Evolutionary conservation across 495 filamentous ascomycete species (phyloP).

Genomic region (Cercophora scortea): DNA sequence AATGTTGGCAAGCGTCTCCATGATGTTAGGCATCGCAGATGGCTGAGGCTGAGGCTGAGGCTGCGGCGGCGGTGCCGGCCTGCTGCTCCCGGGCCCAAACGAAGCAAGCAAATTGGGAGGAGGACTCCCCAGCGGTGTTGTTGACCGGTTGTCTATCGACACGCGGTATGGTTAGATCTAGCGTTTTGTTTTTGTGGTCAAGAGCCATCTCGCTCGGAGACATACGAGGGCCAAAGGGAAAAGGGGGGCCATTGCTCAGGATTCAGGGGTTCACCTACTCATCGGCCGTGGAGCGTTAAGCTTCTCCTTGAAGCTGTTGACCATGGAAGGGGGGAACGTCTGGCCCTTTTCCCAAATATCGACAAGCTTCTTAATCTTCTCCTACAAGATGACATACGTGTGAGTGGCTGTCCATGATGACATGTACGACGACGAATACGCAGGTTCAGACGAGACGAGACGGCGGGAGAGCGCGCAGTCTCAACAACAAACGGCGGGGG

Average conservation of each 20-base stretch:
- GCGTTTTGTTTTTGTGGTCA: no score
- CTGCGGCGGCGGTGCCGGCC: constrained; percentile 1
- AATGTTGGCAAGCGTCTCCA: constrained; percentile 79
- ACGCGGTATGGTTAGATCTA: constrained; percentile 27
- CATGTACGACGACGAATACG: not conserved
- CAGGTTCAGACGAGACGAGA: not conserved
- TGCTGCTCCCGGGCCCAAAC: constrained; percentile 14
- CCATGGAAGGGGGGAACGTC: constrained; percentile 79
- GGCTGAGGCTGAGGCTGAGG: constrained; percentile 13
- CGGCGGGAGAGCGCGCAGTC: no score
- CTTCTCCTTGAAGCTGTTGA: constrained; percentile 80
- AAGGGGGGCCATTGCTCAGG: not conserved
- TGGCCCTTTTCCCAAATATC: constrained; percentile 96
- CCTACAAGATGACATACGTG: constrained; percentile 51
- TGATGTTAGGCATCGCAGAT: constrained; percentile 45
- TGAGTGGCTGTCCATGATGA: constrained; percentile 29
- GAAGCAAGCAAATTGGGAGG: constrained; percentile 38
- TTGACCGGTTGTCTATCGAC: constrained; percentile 52
- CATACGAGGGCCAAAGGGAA: no score
- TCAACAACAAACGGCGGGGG: not conserved
- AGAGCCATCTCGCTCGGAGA: no score
- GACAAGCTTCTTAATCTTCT: constrained; percentile 91
- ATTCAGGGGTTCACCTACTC: constrained; percentile 49
- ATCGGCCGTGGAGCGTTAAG: constrained; percentile 52
- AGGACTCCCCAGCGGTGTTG: constrained; percentile 74